These are phyloP conservation scores for Mrakia gelida DNA, from an alignment of 768 basidiomycete species.

Conservation along the genomic window DNA sequence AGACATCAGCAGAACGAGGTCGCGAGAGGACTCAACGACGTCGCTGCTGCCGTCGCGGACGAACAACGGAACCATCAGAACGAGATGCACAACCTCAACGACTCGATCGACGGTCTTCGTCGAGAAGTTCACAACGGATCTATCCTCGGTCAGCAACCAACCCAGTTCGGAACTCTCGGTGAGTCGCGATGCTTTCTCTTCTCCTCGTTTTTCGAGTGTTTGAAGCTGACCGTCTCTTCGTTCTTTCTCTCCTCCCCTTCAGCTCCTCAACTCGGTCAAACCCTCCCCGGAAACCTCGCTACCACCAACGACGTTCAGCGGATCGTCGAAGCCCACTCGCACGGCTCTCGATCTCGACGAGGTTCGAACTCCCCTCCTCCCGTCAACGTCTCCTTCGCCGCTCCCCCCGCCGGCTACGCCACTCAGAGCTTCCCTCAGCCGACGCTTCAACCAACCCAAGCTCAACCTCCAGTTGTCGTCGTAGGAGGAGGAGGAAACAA, in stretches of 20 bases:
- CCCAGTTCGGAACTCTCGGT: slow-evolving; percentile 6
- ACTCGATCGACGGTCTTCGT: slow-evolving; percentile 4
- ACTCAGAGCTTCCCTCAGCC: not conserved
- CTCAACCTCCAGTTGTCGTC: not conserved
- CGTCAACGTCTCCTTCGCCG: slow-evolving; percentile 12
- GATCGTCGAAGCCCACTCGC: not conserved
- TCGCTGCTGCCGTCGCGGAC: slow-evolving; percentile 1
- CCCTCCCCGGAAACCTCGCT: not conserved
- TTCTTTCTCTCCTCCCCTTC: not conserved
- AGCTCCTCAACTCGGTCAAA: not conserved
- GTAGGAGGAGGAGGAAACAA: not conserved
- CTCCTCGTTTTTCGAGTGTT: not conserved
- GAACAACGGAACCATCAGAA: not conserved
- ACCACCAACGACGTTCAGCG: slow-evolving; percentile 13
- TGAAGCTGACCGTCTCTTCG: not conserved
- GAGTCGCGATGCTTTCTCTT: not conserved
- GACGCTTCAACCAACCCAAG: not conserved
- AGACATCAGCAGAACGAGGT: not conserved
- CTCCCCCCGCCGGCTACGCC: not conserved
- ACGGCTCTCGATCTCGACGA: not conserved
- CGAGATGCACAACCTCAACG: slow-evolving; percentile 20
- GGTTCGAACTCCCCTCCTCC: slow-evolving; percentile 6
- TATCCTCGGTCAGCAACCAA: not conserved
- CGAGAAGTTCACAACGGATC: not conserved
- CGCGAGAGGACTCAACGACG: slow-evolving; percentile 1